These are phyloP conservation scores for Ceratobasidium sp. DNA, from an alignment of 1,284 basidiomycete genomes.

Conservation along the genomic window DNA sequence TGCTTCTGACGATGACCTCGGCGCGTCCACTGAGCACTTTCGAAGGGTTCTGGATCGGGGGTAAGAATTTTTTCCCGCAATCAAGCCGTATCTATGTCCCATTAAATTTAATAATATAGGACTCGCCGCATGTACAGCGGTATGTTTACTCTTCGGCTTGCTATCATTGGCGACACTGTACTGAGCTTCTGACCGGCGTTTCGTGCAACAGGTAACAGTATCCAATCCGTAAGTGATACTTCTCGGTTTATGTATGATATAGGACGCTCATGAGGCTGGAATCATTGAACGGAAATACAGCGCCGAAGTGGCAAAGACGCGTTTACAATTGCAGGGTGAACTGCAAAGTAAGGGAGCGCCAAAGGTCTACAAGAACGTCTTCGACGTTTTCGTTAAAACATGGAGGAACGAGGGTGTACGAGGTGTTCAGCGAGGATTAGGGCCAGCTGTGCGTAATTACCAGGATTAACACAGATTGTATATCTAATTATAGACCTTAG, in stretches of 20 bases:
- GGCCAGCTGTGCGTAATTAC: constrained; percentile 79
- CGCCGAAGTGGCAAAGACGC: constrained; percentile 93
- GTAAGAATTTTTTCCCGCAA: constrained; percentile 52
- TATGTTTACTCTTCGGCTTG: constrained; percentile 58
- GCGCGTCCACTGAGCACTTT: constrained; percentile 66
- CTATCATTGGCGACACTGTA: constrained; percentile 4
- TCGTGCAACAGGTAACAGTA: constrained; percentile 74
- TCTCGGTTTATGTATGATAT: neutral
- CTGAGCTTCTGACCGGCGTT: neutral
- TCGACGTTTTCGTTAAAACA: constrained; percentile 91
- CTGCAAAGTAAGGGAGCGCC: constrained; percentile 78
- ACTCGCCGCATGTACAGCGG: constrained; percentile 88
- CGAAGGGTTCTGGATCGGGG: constrained; percentile 89
- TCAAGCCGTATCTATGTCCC: neutral
- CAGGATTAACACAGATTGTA: too few relatives aligned
- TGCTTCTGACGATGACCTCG: constrained; percentile 27
- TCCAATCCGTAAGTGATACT: constrained; percentile 69
- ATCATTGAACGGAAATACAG: constrained; percentile 3
- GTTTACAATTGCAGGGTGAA: constrained; percentile 94
- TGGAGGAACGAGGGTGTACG: constrained; percentile 91
- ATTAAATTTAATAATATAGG: constrained; percentile 9
- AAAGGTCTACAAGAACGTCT: constrained; percentile 88
- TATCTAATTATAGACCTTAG: constrained; percentile 59
- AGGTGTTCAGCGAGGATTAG: constrained; percentile 91
- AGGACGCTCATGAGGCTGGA: neutral